phyloP scores from a whole-genome alignment of 345 rosid genomes.

The Barbarea vulgaris region DNA sequence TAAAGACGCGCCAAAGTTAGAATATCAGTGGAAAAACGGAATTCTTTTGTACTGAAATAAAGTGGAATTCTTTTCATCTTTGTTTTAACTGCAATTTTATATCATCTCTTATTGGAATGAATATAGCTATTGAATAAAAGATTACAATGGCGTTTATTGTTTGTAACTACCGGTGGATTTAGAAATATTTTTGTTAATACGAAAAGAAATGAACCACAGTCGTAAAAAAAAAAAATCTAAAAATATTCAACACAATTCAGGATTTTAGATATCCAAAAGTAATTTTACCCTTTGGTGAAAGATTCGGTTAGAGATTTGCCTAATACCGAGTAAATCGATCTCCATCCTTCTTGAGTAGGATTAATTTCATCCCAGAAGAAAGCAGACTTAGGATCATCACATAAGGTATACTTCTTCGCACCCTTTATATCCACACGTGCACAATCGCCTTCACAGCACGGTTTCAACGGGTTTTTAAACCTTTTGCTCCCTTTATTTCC shows the following conservation, averaged over 20 bases:
- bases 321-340: slow-evolving; percentile 36
- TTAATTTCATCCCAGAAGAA: slow-evolving; percentile 56
- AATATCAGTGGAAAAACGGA: neutral
- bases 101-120: neutral
- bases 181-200: too few species aligned
- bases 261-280: neutral
- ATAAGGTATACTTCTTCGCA: slow-evolving; percentile 38
- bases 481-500: neutral
- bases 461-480: slow-evolving; percentile 48
- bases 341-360: slow-evolving; percentile 55
- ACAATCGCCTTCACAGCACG: slow-evolving; percentile 56
- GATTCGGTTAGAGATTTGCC: slow-evolving; percentile 13
- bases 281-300: neutral
- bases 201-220: neutral
- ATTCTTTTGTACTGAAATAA: neutral
- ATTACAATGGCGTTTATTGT: neutral
- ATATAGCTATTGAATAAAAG: neutral
- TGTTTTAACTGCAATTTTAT: neutral
- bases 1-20: neutral
- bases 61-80: neutral
- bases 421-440: slow-evolving; percentile 42
- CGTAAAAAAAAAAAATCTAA: neutral
- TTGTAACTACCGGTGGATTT: too few species aligned
- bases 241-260: neutral
- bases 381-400: slow-evolving; percentile 39